Conservation (phyloP, 2,329 filamentous ascomycete genomes). For the Fusarium fujikuroi region DNA sequence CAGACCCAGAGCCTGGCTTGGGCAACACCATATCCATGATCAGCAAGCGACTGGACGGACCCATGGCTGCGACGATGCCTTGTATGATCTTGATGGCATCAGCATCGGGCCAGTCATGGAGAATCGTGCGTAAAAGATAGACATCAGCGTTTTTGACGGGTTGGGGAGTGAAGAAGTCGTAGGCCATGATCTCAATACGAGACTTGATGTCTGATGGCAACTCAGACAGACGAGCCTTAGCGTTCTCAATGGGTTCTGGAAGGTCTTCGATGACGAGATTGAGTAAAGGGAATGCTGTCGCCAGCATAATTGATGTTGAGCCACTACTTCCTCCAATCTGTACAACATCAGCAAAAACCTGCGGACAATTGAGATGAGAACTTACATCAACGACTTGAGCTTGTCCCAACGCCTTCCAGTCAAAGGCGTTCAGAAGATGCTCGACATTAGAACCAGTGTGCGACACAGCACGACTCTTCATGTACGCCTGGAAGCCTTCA, state of each 20-base stretch:
- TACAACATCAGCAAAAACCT: neutral
- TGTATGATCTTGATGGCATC: constrained; percentile 47
- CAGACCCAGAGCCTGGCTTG: constrained; percentile 9
- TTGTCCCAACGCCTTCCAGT: constrained; percentile 15
- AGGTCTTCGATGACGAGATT: constrained; percentile 52
- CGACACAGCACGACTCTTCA: constrained; percentile 32
- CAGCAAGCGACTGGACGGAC: constrained; percentile 1
- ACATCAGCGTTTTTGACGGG: constrained; percentile 46
- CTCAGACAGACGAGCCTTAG: constrained; percentile 30
- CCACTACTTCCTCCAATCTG: constrained; percentile 30
- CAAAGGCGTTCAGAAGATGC: constrained; percentile 17
- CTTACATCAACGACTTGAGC: constrained; percentile 25
- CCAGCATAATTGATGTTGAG: constrained; percentile 31
- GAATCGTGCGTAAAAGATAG: constrained; percentile 47
- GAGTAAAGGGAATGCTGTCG: constrained; percentile 47
- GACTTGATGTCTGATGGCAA: constrained; percentile 25
- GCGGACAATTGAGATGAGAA: fast-evolving
- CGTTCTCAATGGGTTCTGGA: neutral
- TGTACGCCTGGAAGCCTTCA: constrained; percentile 15
- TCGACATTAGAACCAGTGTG: constrained; percentile 29
- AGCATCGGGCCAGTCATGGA: constrained; percentile 52
- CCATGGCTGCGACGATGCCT: constrained; percentile 16
- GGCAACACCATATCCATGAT: constrained; percentile 41
- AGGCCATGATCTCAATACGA: constrained; percentile 39
- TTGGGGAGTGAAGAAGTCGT: constrained; percentile 50